Conservation (phyloP, 176 grass and related monocot species). For the Elymus sibiricus region DNA sequence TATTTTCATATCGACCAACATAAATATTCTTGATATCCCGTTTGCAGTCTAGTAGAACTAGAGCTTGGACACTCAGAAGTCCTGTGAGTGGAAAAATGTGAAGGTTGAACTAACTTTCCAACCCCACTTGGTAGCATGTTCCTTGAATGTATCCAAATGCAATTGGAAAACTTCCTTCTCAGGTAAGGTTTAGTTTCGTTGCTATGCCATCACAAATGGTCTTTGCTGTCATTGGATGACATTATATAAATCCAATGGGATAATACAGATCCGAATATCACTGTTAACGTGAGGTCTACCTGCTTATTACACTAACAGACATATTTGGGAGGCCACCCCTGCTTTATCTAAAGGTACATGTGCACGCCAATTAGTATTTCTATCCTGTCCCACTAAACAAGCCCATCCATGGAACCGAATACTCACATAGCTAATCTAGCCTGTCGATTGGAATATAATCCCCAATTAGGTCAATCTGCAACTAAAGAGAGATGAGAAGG, state of each 20-base stretch:
- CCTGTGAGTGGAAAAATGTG: background rate
- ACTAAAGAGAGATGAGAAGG: background rate
- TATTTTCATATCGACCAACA: constrained; percentile 1
- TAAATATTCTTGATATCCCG: background rate
- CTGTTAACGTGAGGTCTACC: background rate
- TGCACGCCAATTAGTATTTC: background rate
- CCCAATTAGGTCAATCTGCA: background rate
- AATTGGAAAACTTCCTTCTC: background rate
- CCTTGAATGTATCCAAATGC: too few species aligned
- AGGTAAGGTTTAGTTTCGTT: constrained; percentile 2
- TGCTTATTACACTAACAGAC: background rate
- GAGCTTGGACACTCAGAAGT: background rate
- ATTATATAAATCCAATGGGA: background rate
- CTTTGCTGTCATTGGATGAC: background rate
- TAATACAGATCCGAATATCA: background rate
- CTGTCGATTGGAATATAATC: background rate
- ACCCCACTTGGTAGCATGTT: background rate
- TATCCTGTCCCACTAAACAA: background rate
- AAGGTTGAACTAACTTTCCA: background rate
- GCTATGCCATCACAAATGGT: background rate
- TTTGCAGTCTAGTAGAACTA: background rate
- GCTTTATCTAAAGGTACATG: constrained; percentile 10
- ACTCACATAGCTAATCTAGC: too few species aligned
- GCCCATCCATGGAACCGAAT: too few species aligned
- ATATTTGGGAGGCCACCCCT: background rate